Percentiles rank a stretch among this genome's conserved stretches.
These are phyloP conservation scores for Areca catechu DNA, from an alignment of 176 grass and related monocot species.

Conservation along the genomic window DNA sequence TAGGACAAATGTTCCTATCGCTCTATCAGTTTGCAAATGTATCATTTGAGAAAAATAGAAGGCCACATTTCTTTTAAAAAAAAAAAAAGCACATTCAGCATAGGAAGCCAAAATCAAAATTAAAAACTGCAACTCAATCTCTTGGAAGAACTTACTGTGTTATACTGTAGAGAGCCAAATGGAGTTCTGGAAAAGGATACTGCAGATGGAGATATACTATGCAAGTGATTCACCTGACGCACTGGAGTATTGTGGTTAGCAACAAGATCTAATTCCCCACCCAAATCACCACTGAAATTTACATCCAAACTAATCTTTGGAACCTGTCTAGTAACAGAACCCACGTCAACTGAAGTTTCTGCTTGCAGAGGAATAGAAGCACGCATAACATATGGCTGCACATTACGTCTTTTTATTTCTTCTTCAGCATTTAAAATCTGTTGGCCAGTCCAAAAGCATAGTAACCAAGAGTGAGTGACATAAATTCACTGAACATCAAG, in stretches of 20 bases:
- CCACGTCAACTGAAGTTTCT: constrained; percentile 48
- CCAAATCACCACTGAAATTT: constrained; percentile 67
- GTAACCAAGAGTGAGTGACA: no score
- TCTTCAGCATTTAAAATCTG: constrained; percentile 92
- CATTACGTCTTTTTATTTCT: constrained; percentile 66
- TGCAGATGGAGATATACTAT: constrained; percentile 66
- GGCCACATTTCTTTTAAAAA: not conserved
- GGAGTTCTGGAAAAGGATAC: constrained; percentile 53
- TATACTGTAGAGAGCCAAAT: constrained; percentile 53
- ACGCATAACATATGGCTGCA: constrained; percentile 26
- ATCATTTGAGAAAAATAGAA: not conserved
- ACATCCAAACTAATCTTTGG: constrained; percentile 66
- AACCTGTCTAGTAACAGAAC: constrained; percentile 34
- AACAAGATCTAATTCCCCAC: constrained; percentile 66
- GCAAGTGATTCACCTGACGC: constrained; percentile 46
- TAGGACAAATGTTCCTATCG: not conserved
- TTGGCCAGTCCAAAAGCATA: constrained; percentile 14
- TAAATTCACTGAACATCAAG: no score
- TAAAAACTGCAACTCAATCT: not conserved
- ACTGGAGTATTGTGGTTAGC: constrained; percentile 58
- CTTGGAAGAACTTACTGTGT: constrained; percentile 36
- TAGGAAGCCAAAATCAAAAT: not conserved
- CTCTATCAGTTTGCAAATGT: not conserved
- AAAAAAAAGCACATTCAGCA: not conserved
- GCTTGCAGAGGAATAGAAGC: constrained; percentile 31